Evolutionary conservation across 2,329 filamentous ascomycete genomes (phyloP), one percentile per base, ranked within the genome.

Genomic region (Fusarium fujikuroi): DNA sequence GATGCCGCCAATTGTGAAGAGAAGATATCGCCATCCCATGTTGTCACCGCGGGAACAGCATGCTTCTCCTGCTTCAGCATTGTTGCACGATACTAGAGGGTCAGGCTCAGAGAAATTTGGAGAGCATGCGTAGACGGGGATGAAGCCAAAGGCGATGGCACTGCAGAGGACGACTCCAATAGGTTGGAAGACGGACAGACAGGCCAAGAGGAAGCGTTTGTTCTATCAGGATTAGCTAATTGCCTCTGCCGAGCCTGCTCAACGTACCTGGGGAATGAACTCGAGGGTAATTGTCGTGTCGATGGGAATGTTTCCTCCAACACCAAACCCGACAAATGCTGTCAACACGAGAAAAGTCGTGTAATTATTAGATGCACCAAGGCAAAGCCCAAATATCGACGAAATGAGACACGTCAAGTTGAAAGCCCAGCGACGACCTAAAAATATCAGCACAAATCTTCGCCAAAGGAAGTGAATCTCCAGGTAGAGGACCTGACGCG

Each of bases 401-500:
- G 86, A 81, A 60, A 89, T 82, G n/a, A 90, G 81, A 52, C 87
- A 87, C 0, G 88, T 90, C 42, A 88, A 72, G 75, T 90, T 90
- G 80, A 90, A 90, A 1, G 87, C 87, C 85, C 86, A 89, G 61
- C 83, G 82, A 36, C 88, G 84, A 59, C 82, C 83, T 84, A 23
- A 2, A 10, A 28, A 30, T 2, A 23, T 70, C 11, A 67, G 60
- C 12, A 5, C 2, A 6, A 7, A 3, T n/a, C 23, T 23, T 7
- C 3, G 0, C 16, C 1, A 23, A 9, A 15, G 15, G 9, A 15
- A 5, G 9, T 9, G 34, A 28, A 37, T 52, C 49, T 66, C 34
- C 39, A 52, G 39, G 62, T 60, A 60, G 39, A 66, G 40, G 40
- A 66, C 61, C 28, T 50, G n/a, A 19, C 37, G 9, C n/a, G 25